Evolutionary conservation across 495 filamentous ascomycete species (phyloP), one percentile per base, ranked within the genome.

Genomic region (Neurospora tetrasperma): DNA sequence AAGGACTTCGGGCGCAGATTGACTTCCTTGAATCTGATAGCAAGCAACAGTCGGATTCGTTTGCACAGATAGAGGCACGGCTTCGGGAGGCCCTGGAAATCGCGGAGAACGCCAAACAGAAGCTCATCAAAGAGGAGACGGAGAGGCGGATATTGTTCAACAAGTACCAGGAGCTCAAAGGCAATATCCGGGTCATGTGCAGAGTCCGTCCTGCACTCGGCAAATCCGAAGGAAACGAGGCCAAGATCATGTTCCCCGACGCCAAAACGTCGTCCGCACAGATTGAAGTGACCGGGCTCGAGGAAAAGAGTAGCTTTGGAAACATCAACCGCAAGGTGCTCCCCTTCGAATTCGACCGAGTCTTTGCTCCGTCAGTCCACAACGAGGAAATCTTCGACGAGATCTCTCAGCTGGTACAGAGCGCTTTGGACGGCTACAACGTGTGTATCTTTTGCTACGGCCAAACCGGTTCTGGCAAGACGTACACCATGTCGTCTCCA

Each of bases 381-480:
- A 99, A 99, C 78, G 86, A 86, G 35, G 91, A 97, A 72, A 90
- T 99, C 9, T 99, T 98, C 79, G 94, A 93, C 72, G 96, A 98
- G 78, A 98, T 98, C 82, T 96, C 93, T 73, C 96, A 99, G 77
- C 88, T 99, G 31, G 94, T 99, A 14, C 96, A 99, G 83, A 94
- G 91, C 75, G 96, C 96, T 1, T 85, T 99, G 66, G 96, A 99
- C 79, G 96, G 96, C 18, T 98, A 98, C 82, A 99, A 99, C 78
- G 96, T 99, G 42, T 98, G 95, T 82, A 98, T 99, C 75, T 97
- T 99, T 84, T 98, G 94, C 80, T 99, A 99, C 79, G 96, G 96
- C 43, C 96, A 99, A 79, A 99, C 96, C 5, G 96, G 96, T 4
- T 95, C 94, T 42, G 96, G 96, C 62, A 99, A 99, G 85, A 99